Evolutionary conservation across 148 eudicot genomes (phyloP), one percentile per base, ranked within the genome.

Genomic region (Heliamphora exappendiculata): DNA sequence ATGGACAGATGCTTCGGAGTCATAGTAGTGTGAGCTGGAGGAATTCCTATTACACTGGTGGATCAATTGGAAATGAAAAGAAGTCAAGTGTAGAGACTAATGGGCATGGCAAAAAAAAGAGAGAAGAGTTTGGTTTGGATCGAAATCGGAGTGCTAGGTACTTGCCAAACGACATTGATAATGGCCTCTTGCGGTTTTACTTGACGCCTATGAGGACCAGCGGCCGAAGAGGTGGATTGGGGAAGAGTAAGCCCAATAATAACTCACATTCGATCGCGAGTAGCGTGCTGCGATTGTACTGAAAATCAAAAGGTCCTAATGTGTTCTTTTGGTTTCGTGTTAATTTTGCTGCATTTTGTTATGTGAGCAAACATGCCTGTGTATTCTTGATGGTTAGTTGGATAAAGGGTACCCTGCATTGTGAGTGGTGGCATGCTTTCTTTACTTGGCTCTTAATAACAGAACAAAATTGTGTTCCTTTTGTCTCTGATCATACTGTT

Each of bases 21-120:
- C 90, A 89, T 70, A 94, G 98, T 72, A 94, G 98, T 70, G 97
- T 92, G 71, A 92, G 97, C 75, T 90, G 90, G 90, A 89, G 95
- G 77, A 88, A 87, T 80, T 86, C 90, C 2, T 84, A 76, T 76
- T 70, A 63, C 68, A 57, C 83, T 20, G 86, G 82, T 16, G 84
- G 84, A 50, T 80, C 87, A 39, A 79, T 87, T 79, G 95, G 87
- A 34, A 88, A 84, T 79, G 77, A 76, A 58, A 82, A 85, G 77
- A 87, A 84, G 45, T 80, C 86, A 37, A 81, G 63, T 29, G 81
- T 82, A 13, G 89, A 87, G 60, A 72, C 77, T 17, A 86, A 85
- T 79, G 83, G 83, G 26, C 45, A 75, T 39, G 87, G 78, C 53
- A 82, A 73, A 45, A 84, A 82, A 81, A 83, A 45, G 73, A 80